A percentile compares a stretch with the other conserved stretches of the same genome.
These are phyloP conservation scores for Aureobasidium pullulans DNA, from an alignment of 2,329 filamentous ascomycete genomes.

Conservation along the genomic window DNA sequence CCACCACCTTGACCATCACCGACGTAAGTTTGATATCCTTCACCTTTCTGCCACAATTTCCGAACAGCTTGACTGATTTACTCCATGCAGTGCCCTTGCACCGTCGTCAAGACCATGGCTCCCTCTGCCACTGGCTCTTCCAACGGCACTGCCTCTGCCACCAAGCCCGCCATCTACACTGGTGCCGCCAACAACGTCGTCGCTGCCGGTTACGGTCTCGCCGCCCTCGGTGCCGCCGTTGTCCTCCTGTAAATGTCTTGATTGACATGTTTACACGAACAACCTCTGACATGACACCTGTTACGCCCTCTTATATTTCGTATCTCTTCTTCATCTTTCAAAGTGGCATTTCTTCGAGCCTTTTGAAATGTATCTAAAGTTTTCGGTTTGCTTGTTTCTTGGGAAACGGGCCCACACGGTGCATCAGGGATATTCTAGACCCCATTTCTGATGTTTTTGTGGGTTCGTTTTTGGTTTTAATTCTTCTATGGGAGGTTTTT, in stretches of 20 bases:
- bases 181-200: neutral
- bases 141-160: neutral
- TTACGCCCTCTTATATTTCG: neutral
- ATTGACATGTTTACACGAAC: neutral
- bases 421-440: neutral
- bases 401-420: neutral
- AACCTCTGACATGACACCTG: neutral
- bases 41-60: neutral
- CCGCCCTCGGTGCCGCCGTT: conserved; percentile 10
- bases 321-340: neutral
- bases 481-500: neutral
- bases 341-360: neutral
- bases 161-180: conserved; percentile 5
- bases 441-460: neutral
- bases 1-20: conserved; percentile 16
- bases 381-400: neutral
- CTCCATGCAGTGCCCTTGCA: conserved; percentile 11
- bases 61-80: neutral
- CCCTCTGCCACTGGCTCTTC: neutral
- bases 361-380: no score
- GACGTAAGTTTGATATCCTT: neutral
- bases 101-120: neutral
- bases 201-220: conserved; percentile 4
- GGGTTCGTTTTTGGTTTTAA: neutral
- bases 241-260: conserved; percentile 3